Conservation (phyloP, 768 basidiomycete genomes). For the Mycena indigotica region DNA sequence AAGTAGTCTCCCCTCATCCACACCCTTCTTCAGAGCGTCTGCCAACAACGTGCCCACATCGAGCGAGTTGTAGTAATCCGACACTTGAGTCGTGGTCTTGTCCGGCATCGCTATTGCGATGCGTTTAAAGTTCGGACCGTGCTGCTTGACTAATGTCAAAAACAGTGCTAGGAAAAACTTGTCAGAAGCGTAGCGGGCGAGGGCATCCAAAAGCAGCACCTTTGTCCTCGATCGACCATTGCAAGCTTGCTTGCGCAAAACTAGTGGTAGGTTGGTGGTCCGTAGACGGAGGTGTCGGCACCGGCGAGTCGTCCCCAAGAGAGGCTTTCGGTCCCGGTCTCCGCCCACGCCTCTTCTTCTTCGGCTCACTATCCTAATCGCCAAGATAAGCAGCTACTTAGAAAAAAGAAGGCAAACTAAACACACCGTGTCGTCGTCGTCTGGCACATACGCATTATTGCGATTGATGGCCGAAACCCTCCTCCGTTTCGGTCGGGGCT, state of each 20-base stretch:
- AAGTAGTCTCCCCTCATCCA: background rate
- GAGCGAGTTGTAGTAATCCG: background rate
- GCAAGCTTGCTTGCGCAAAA: conserved; percentile 34
- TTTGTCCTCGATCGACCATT: conserved; percentile 73
- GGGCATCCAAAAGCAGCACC: conserved; percentile 38
- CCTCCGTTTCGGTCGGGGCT: conserved; percentile 37
- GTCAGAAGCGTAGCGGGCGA: background rate
- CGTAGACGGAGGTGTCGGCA: conserved; percentile 20
- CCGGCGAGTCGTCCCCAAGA: conserved; percentile 25
- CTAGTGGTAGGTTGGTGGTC: conserved; percentile 21
- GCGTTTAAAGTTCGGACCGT: conserved; percentile 69
- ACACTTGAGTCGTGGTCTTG: conserved; percentile 33
- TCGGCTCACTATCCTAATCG: conserved; percentile 32
- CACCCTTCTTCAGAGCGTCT: background rate
- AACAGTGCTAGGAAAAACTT: conserved; percentile 2
- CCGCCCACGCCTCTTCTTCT: conserved; percentile 34
- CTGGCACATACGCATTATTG: conserved; percentile 12
- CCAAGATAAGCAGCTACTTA: conserved; percentile 2
- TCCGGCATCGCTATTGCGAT: conserved; percentile 69
- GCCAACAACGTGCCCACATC: background rate
- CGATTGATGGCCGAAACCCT: conserved; percentile 11
- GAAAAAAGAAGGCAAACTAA: background rate
- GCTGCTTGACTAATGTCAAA: conserved; percentile 41
- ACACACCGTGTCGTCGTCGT: conserved; percentile 20
- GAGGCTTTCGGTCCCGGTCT: conserved; percentile 34